Base-by-base conservation (phyloP, 495 filamentous ascomycete genomes). In the Aspergillus bertholletiae region DNA sequence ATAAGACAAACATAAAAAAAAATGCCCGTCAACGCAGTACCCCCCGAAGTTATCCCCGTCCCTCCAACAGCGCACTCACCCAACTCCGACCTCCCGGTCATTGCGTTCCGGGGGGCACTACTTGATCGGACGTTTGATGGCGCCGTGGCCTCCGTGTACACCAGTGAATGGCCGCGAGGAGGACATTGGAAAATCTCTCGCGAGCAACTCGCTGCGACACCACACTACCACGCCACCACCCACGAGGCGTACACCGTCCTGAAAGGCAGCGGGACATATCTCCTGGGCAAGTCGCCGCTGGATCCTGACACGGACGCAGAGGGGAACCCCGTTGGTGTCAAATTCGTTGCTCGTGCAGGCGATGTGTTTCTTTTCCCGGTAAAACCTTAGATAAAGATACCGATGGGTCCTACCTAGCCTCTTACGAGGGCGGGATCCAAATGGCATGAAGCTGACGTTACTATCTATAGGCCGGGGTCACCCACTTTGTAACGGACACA, bases 221-320 rank as follows among this genome's bases (percentile, higher is more conserved):
- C 55, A 5, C 55, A 57, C 32, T 57, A 52, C 20, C 55, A 57
- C 21, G 5, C 26, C 34, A 37, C 21, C 15, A 52, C 55, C 23
- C 55, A 57, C 20, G 55, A 57, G 24, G 55, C 48, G 17, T 52
- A 51, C 23, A 52, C 48, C 7, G 55, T 57, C 5, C 18, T 57
- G 13, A 35, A 46, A 15, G 55, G 55, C 2, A 47, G 22, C 39
- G 48, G 26, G 6, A 52, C 55, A 1, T 57, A 57, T 40, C 30
- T 57, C 3, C 48, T 52, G 5, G 55, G 55, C 21, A 51, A 27
- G 11, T 52, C 55, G 17, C 43, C 54, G 18, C 30, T 55, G 5
- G 52, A 55, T 27, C 43, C 52, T 4, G 27, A 37, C n/a, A 35
- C 17, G 5, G 47, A 32, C 13, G 30, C 30, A 13, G 13, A 13